Conservation (phyloP, 495 filamentous ascomycete species). For the Penicillium fimorum region DNA sequence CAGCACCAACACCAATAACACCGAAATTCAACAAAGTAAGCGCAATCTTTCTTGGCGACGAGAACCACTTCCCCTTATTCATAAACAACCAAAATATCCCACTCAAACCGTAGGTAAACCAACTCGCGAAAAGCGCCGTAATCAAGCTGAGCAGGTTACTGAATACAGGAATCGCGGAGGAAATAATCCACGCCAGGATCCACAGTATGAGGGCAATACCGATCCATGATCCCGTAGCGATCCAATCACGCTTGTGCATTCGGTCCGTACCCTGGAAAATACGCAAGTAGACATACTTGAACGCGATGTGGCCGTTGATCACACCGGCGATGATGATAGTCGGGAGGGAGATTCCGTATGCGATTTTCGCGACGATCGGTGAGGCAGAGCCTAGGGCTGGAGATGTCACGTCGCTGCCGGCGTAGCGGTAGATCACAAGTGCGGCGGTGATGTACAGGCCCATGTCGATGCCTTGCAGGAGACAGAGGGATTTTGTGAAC, state of each 20-base stretch:
- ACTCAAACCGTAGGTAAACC: slow-evolving; percentile 46
- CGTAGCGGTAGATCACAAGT: slow-evolving; percentile 65
- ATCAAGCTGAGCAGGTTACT: slow-evolving; percentile 59
- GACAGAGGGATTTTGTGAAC: slow-evolving; percentile 63
- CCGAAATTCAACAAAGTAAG: slow-evolving; percentile 33
- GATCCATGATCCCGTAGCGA: slow-evolving; percentile 54
- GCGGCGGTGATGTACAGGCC: slow-evolving; percentile 57
- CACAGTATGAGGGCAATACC: slow-evolving; percentile 57
- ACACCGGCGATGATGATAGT: slow-evolving; percentile 63
- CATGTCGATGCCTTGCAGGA: slow-evolving; percentile 64
- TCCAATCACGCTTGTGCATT: slow-evolving; percentile 59
- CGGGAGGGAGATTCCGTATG: slow-evolving; percentile 76
- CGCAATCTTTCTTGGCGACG: slow-evolving; percentile 31
- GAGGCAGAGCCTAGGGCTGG: slow-evolving; percentile 73
- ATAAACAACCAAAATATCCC: slow-evolving; percentile 47
- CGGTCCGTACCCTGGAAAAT: slow-evolving; percentile 57
- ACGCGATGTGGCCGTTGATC: slow-evolving; percentile 64
- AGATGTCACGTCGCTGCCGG: slow-evolving; percentile 62
- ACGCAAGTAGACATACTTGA: slow-evolving; percentile 66
- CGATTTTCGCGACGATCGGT: slow-evolving; percentile 59
- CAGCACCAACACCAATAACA: slow-evolving; percentile 33
- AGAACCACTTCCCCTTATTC: slow-evolving; percentile 34
- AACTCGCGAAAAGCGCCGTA: slow-evolving; percentile 42
- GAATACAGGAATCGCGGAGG: slow-evolving; percentile 71
- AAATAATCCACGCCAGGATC: slow-evolving; percentile 68